phyloP scores from a whole-genome alignment of 306 rosid genomes.

The Mimosa bimucronata region DNA sequence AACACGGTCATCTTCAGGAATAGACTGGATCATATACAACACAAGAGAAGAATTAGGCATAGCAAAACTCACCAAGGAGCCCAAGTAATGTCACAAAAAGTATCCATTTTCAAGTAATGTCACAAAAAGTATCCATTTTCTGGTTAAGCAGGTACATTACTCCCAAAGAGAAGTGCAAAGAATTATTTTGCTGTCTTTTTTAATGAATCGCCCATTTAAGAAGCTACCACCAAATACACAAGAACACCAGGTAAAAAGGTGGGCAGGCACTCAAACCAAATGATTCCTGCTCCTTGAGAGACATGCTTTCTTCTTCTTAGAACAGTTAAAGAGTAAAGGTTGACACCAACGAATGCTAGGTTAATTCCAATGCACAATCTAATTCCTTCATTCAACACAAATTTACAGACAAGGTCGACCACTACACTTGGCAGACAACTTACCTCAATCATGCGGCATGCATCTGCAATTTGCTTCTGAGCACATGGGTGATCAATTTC shows the following conservation, averaged over 20 bases:
- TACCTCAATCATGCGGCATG: constrained; percentile 78
- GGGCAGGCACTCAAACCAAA: neutral
- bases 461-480: constrained; percentile 72
- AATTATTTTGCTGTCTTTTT: constrained; percentile 7
- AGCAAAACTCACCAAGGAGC: neutral
- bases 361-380: constrained; percentile 3
- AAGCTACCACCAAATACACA: neutral
- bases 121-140: neutral
- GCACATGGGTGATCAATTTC: constrained; percentile 96
- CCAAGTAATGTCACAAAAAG: neutral
- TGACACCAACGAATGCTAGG: neutral
- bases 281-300: neutral
- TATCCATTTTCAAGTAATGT: neutral
- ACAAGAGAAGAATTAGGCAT: constrained; percentile 26
- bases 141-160: neutral
- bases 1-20: constrained; percentile 76
- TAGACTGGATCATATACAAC: constrained; percentile 55
- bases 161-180: constrained; percentile 27
- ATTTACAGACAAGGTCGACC: neutral
- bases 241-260: neutral
- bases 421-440: constrained; percentile 36
- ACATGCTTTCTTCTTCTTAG: too few species aligned
- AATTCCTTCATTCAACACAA: neutral
- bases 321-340: neutral
- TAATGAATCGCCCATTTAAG: constrained; percentile 2